These are phyloP conservation scores for Pseudogymnoascus sp. DNA, from an alignment of 2,329 filamentous ascomycete species.

Conservation along the genomic window DNA sequence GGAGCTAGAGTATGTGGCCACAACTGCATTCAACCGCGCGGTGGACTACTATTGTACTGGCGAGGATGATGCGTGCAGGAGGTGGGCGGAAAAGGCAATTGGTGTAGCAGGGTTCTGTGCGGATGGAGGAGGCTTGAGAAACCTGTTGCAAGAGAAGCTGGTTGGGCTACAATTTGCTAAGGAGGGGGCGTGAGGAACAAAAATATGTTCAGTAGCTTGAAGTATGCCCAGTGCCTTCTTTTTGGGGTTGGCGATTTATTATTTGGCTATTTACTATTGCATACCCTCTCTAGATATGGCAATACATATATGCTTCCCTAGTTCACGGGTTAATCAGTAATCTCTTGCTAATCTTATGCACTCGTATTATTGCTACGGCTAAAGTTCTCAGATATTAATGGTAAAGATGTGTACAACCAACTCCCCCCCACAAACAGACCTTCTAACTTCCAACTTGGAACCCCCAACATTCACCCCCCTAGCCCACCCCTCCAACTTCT, in stretches of 20 bases:
- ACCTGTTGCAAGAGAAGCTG: constrained; percentile 26
- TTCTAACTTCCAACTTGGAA: too few species aligned
- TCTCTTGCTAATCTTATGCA: not conserved
- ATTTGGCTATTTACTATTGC: constrained; percentile 1
- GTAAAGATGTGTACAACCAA: constrained; percentile 1
- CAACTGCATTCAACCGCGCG: constrained; percentile 62
- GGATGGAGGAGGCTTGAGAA: constrained; percentile 27
- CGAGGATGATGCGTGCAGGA: constrained; percentile 48
- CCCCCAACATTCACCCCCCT: too few species aligned
- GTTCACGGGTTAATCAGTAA: not conserved
- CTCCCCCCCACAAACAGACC: not conserved
- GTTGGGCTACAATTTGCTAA: constrained; percentile 25
- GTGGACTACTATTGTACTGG: constrained; percentile 57
- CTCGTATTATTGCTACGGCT: not conserved
- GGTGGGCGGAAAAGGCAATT: constrained; percentile 32
- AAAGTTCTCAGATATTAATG: not conserved
- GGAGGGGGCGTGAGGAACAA: not conserved
- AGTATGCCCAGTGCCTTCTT: not conserved
- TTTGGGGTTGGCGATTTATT: not conserved
- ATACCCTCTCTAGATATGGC: not conserved
- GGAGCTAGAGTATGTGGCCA: constrained; percentile 72
- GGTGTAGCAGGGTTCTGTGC: constrained; percentile 28
- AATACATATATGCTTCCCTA: not conserved
- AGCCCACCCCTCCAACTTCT: not conserved
- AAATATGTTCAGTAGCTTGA: not conserved